Evolutionary conservation across 2,329 filamentous ascomycete genomes (phyloP), one percentile per base, ranked within the genome.

Genomic region (Fonsecaea pedrosoi): DNA sequence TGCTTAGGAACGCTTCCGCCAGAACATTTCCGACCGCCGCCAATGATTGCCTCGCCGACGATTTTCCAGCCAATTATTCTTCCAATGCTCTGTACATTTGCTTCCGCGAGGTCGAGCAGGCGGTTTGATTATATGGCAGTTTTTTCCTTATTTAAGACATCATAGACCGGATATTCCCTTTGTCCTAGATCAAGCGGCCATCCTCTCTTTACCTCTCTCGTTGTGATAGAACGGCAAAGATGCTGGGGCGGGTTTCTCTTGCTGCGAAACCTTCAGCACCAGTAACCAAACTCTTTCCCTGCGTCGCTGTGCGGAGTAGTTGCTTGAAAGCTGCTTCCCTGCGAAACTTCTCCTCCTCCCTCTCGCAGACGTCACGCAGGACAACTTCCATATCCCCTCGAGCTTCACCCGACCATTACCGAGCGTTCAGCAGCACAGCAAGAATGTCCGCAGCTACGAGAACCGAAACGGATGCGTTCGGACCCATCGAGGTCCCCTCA

Each of bases 391-490:
- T 42, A 40, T 30, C 54, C 48, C 59, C 37, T 45, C 54, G 67
- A 58, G 55, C 62, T 54, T 60, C 60, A 15, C 15, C 58, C 18
- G 53, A 25, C 32, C n/a, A 62, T 21, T 67, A 64, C 48, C 60
- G 63, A 54, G 42, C 65, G 2, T 73, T 71, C 60, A 71, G 67
- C 68, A 69, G 61, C 56, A 69, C 64, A 50, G 56, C 60, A 58
- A 69, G 15, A 12, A 70, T 70, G 68, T 63, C 66, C 15, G 54
- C 66, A n/a, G 66, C 68, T 54, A 90, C 89, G 72, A 89, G 95
- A 82, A 92, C 90, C 76, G 95, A 99, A 83, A 95, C 88, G 82
- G 95, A 99, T 85, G 95, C 95, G 81, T 98, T 98, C 85, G 95
- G 95, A 82, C 93, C 96, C 84, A 88, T 99, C 80, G 89, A 97